These are phyloP conservation scores for Zoysia japonica DNA, from an alignment of 176 grass and related monocot species.

Conservation along the genomic window DNA sequence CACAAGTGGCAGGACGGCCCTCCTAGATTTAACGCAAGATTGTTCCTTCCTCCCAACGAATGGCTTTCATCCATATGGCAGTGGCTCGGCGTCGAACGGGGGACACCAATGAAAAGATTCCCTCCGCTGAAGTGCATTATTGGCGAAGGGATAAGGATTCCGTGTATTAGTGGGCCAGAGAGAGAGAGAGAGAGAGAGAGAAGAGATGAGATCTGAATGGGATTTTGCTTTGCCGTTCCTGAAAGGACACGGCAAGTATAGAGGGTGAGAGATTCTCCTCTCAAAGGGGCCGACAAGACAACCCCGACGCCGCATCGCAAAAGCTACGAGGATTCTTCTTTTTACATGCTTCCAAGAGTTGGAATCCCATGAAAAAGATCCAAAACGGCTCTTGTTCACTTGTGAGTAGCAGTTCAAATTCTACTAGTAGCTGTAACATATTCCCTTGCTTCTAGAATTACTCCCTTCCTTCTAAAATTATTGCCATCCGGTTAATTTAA, in stretches of 20 bases:
- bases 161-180: conserved; percentile 26
- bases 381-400: not conserved
- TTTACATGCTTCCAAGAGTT: not conserved
- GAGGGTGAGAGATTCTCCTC: conserved; percentile 21
- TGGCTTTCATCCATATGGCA: conserved; percentile 3
- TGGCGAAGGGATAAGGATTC: conserved; percentile 47
- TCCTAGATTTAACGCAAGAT: too few species aligned
- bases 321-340: conserved; percentile 22
- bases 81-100: not conserved
- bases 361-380: not conserved
- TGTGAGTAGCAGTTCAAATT: too few species aligned
- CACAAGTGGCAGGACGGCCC: too few species aligned
- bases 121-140: not conserved
- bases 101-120: conserved; percentile 4
- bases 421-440: too few species aligned
- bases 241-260: conserved; percentile 37
- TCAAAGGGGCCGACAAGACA: not conserved
- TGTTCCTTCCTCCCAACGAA: not conserved
- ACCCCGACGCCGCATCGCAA: too few species aligned
- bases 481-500: too few species aligned
- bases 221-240: conserved; percentile 32
- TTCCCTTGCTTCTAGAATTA: too few species aligned
- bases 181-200: not conserved
- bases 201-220: not conserved
- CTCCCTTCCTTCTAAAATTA: too few species aligned